Evolutionary conservation across 345 rosid species (phyloP).

Genomic region (Sonneratia caseolaris): DNA sequence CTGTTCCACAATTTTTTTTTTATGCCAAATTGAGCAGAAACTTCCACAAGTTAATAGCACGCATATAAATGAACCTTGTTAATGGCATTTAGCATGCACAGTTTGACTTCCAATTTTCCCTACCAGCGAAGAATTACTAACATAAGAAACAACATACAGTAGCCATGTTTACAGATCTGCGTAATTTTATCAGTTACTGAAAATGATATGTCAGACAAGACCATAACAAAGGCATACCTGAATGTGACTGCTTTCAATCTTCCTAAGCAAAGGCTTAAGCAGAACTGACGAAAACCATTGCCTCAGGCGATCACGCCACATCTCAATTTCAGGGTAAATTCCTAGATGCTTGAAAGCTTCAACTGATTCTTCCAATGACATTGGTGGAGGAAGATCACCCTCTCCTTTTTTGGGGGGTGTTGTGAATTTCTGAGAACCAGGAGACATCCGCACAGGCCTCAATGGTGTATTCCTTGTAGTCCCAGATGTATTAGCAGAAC

Average conservation of each 20-base stretch:
- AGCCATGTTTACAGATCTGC: background rate
- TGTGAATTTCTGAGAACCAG: conserved; percentile 82
- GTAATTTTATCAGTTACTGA: background rate
- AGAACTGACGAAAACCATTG: conserved; percentile 88
- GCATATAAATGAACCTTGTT: background rate
- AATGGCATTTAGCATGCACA: background rate
- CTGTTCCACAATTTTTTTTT: background rate
- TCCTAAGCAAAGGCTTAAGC: conserved; percentile 65
- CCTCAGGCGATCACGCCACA: conserved; percentile 84
- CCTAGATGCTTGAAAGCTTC: conserved; percentile 72
- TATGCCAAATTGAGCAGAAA: background rate
- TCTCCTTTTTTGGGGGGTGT: conserved; percentile 98
- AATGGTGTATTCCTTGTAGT: conserved; percentile 78
- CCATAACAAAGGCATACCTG: conserved; percentile 38
- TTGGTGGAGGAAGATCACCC: conserved; percentile 78
- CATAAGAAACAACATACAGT: background rate
- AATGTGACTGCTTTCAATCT: conserved; percentile 74
- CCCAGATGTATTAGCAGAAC: conserved; percentile 72
- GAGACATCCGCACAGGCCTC: conserved; percentile 94
- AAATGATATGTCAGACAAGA: background rate
- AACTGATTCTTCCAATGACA: conserved; percentile 82
- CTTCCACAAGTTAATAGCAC: conserved; percentile 1
- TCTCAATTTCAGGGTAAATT: conserved; percentile 84
- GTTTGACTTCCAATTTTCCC: background rate
- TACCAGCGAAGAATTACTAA: background rate